phyloP scores from a whole-genome alignment of 805 yeast genomes.

The Millerozyma acaciae region DNA sequence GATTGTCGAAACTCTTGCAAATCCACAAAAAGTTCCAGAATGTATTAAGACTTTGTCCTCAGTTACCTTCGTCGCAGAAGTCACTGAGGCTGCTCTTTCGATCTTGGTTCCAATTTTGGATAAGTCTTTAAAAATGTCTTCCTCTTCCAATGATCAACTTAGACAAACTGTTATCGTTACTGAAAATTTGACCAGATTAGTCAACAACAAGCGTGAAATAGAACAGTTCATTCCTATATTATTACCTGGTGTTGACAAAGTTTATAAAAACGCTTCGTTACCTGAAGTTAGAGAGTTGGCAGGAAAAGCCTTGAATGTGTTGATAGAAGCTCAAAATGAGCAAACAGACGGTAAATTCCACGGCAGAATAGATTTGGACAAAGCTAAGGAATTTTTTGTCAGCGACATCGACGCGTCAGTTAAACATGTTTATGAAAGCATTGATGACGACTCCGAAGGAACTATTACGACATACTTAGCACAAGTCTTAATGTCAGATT shows the following conservation, averaged over 20 bases:
- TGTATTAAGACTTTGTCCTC: constrained; percentile 87
- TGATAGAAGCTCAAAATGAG: constrained; percentile 74
- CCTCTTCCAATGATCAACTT: constrained; percentile 91
- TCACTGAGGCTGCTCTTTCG: constrained; percentile 91
- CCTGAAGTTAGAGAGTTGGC: constrained; percentile 97
- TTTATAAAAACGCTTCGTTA: constrained; percentile 82
- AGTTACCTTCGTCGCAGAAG: constrained; percentile 97
- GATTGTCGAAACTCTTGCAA: constrained; percentile 84
- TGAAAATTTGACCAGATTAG: constrained; percentile 92
- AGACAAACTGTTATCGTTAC: constrained; percentile 96
- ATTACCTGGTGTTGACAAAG: constrained; percentile 88
- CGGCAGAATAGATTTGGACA: constrained; percentile 61
- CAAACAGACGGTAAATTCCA: constrained; percentile 68
- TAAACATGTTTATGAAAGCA: constrained; percentile 2
- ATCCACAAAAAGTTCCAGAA: constrained; percentile 83
- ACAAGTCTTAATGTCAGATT: constrained; percentile 34
- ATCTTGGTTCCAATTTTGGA: constrained; percentile 87
- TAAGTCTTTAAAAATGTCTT: constrained; percentile 80
- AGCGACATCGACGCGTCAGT: constrained; percentile 7
- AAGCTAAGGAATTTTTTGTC: constrained; percentile 42
- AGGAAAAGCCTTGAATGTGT: constrained; percentile 74
- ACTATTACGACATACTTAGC: constrained; percentile 46
- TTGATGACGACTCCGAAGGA: constrained; percentile 26
- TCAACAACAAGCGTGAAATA: constrained; percentile 88
- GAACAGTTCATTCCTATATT: constrained; percentile 81